Conservation (phyloP, 148 eudicot species). For the Silene conica region DNA sequence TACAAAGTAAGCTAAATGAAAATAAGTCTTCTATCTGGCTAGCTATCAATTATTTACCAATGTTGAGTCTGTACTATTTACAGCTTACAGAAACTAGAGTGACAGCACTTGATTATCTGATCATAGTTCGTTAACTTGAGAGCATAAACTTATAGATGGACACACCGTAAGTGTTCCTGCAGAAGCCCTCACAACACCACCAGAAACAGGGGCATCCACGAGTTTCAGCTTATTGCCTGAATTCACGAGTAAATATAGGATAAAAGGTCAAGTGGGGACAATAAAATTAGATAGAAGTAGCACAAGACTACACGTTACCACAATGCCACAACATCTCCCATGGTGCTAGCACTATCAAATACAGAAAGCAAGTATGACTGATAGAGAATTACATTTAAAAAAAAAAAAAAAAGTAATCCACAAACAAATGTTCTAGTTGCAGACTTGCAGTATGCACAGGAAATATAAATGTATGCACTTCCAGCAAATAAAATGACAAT, state of each 20-base stretch:
- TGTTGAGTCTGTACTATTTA: neutral
- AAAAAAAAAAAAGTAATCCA: neutral
- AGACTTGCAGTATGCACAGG: neutral
- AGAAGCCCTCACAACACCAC: conserved; percentile 89
- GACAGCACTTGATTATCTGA: neutral
- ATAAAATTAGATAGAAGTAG: neutral
- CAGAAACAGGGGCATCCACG: conserved; percentile 99
- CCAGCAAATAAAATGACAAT: neutral
- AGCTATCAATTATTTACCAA: neutral
- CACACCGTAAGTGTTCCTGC: conserved; percentile 88
- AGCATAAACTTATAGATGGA: conserved; percentile 12
- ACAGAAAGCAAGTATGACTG: neutral
- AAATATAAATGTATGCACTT: neutral
- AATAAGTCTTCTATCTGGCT: neutral
- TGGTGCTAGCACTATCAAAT: neutral
- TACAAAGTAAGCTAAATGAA: neutral
- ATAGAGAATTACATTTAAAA: neutral
- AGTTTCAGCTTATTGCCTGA: conserved; percentile 66
- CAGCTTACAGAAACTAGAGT: neutral
- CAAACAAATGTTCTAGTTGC: neutral
- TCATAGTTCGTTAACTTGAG: neutral
- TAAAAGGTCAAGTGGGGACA: neutral
- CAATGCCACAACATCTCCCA: conserved; percentile 1
- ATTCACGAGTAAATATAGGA: conserved; percentile 25
- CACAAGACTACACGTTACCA: conserved; percentile 6